A percentile compares a stretch with the other conserved stretches of the same genome.
phyloP scores from a whole-genome alignment of 495 filamentous ascomycete species.

The Podospora bellae-mahoneyi region DNA sequence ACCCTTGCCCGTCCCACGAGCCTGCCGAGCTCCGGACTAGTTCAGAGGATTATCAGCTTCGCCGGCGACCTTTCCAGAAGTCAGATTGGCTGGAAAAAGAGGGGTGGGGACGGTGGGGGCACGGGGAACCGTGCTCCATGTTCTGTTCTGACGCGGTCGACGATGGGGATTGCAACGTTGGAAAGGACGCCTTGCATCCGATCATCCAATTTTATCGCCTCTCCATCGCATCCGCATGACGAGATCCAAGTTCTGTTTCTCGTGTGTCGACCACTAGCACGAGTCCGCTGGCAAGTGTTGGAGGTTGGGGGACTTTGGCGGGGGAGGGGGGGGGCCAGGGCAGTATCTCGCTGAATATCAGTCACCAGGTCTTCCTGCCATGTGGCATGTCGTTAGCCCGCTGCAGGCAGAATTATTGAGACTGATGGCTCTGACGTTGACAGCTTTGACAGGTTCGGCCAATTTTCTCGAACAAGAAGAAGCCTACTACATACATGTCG shows the following conservation, averaged over 20 bases:
- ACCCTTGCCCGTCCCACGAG: not conserved
- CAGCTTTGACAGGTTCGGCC: not conserved
- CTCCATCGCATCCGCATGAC: constrained; percentile 18
- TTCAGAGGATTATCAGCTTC: not conserved
- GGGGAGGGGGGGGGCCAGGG: not conserved
- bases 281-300: not conserved
- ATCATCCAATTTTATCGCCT: constrained; percentile 17
- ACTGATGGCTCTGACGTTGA: not conserved
- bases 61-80: not conserved
- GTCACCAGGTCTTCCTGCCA: constrained; percentile 16
- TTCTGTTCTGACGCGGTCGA: constrained; percentile 12
- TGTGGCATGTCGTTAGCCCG: constrained; percentile 28
- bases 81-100: constrained; percentile 8
- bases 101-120: not conserved
- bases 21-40: constrained; percentile 12
- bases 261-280: constrained; percentile 9
- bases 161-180: constrained; percentile 17
- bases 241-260: constrained; percentile 10
- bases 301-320: not conserved
- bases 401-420: constrained; percentile 10
- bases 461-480: not conserved
- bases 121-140: constrained; percentile 7
- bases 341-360: not conserved
- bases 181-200: constrained; percentile 15
- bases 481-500: no score